Conservation (phyloP, 2,329 filamentous ascomycete genomes). For the Zymoseptoria pseudotritici region DNA sequence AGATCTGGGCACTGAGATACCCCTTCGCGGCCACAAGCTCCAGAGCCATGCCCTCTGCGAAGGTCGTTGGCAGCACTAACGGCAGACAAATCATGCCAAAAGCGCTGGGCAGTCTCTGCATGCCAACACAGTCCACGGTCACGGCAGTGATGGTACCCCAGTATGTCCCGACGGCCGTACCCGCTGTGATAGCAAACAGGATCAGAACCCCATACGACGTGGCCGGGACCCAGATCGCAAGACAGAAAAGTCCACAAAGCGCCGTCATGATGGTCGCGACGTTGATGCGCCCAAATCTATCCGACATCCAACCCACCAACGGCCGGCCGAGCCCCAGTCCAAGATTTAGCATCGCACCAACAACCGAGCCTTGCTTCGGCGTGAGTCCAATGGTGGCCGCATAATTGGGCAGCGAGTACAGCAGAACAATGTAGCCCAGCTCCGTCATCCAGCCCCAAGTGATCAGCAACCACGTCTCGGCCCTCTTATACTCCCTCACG, state of each 20-base stretch:
- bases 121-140: constrained; percentile 22
- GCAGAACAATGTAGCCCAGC: constrained; percentile 18
- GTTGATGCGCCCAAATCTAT: constrained; percentile 21
- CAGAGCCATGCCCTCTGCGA: constrained; percentile 23
- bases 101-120: constrained; percentile 17
- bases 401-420: constrained; percentile 23
- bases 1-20: constrained; percentile 51
- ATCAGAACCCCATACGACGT: constrained; percentile 17
- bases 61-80: constrained; percentile 20
- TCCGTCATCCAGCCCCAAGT: constrained; percentile 20
- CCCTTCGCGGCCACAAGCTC: constrained; percentile 18
- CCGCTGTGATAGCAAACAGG: constrained; percentile 16
- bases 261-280: constrained; percentile 18
- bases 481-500: constrained; percentile 10
- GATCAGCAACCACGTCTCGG: constrained; percentile 17
- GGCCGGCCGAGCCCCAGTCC: constrained; percentile 23
- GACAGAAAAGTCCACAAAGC: constrained; percentile 18
- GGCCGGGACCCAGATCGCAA: constrained; percentile 20
- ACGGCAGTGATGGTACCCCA: constrained; percentile 23
- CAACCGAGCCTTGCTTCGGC: constrained; percentile 17
- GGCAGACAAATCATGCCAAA: constrained; percentile 24
- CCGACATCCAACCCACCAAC: constrained; percentile 16
- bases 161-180: constrained; percentile 20
- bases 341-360: constrained; percentile 20
- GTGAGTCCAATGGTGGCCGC: constrained; percentile 17